phyloP scores from a whole-genome alignment of 371 early-diverging fungal genomes.

The Polyrhizophydium stewartii region DNA sequence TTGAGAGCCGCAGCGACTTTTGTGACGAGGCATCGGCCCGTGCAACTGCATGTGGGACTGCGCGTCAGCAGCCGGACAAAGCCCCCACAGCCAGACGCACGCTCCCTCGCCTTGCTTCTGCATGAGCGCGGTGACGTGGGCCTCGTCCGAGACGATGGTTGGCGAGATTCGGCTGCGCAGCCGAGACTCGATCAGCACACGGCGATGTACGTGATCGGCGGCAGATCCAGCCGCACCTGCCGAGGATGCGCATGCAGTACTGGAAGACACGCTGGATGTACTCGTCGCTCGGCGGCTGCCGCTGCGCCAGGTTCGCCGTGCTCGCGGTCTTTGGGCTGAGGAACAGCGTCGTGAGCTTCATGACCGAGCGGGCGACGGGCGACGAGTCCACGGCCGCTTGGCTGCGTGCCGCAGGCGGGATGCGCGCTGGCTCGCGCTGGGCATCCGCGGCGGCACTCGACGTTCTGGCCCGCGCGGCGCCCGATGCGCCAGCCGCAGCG shows the following conservation, averaged over 20 bases:
- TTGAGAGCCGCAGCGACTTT: not conserved
- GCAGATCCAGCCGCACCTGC: not conserved
- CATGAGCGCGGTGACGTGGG: constrained; percentile 1
- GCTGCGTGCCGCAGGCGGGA: not conserved
- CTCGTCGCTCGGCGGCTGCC: not conserved
- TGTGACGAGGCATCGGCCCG: not conserved
- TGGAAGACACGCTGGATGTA: not conserved
- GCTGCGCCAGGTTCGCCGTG: not conserved
- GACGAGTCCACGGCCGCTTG: not conserved
- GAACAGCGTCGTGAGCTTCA: not conserved
- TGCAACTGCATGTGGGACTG: not conserved
- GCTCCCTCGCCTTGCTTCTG: not conserved
- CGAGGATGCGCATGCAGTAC: constrained; percentile 5
- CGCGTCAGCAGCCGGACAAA: not conserved
- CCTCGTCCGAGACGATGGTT: constrained; percentile 3
- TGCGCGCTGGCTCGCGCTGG: not conserved
- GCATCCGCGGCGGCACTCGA: not conserved
- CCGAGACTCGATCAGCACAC: too few relatives aligned
- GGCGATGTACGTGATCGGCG: not conserved
- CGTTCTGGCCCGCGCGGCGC: not conserved
- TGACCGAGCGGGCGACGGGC: not conserved
- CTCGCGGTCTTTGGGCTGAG: not conserved
- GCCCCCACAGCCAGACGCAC: not conserved
- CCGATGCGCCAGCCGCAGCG: not conserved
- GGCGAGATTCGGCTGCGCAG: constrained; percentile 4